phyloP scores from a whole-genome alignment of 805 yeast genomes.

The Lipomyces yamanashiensis region DNA sequence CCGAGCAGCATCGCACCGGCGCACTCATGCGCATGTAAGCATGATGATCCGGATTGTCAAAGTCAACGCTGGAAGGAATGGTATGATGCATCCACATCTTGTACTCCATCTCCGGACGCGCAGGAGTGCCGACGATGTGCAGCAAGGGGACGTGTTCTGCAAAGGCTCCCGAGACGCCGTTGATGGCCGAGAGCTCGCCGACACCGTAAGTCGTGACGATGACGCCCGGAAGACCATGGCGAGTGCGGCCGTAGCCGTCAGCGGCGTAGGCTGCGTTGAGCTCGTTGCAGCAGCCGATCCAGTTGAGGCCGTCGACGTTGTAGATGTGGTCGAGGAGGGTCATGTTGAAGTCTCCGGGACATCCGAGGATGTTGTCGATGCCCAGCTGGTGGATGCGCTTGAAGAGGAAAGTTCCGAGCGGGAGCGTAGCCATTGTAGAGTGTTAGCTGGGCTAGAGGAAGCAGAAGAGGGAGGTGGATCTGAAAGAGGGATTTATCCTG shows the following conservation, averaged over 20 bases:
- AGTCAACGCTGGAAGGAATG: conserved; percentile 42
- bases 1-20: conserved; percentile 61
- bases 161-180: conserved; percentile 77
- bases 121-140: conserved; percentile 83
- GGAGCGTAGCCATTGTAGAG: conserved; percentile 14
- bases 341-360: conserved; percentile 54
- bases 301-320: conserved; percentile 53
- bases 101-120: conserved; percentile 47
- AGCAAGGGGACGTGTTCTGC: conserved; percentile 80
- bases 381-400: conserved; percentile 35
- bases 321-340: conserved; percentile 48
- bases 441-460: not conserved
- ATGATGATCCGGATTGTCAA: conserved; percentile 62
- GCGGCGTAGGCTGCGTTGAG: conserved; percentile 88
- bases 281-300: conserved; percentile 89
- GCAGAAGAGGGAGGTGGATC: not conserved
- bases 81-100: conserved; percentile 48
- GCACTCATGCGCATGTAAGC: conserved; percentile 68
- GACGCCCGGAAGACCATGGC: conserved; percentile 64
- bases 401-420: conserved; percentile 37
- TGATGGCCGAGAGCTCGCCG: conserved; percentile 80
- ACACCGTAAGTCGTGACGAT: conserved; percentile 81
- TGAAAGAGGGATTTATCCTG: not conserved
- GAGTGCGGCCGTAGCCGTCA: conserved; percentile 80
- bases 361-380: conserved; percentile 52